Conservation (phyloP, 495 filamentous ascomycete genomes). For the Echria macrotheca region DNA sequence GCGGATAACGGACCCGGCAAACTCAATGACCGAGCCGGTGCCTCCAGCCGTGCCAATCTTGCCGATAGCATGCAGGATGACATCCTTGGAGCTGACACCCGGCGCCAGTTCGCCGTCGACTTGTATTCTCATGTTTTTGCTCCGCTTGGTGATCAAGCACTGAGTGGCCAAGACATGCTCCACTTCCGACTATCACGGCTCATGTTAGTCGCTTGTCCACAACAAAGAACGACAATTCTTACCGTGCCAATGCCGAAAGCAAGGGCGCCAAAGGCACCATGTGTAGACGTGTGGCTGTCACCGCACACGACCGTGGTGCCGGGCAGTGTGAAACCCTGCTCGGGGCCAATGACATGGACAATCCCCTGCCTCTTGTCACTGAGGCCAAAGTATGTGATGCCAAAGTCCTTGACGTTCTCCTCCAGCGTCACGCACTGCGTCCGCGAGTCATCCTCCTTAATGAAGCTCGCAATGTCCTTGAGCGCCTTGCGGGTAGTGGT, state of each 20-base stretch:
- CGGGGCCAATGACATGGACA: slow-evolving; percentile 97
- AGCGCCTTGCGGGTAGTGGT: slow-evolving; percentile 83
- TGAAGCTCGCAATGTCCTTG: slow-evolving; percentile 80
- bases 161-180: slow-evolving; percentile 98
- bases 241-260: slow-evolving; percentile 97
- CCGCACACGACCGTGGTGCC: slow-evolving; percentile 97
- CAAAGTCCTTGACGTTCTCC: slow-evolving; percentile 94
- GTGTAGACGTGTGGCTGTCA: slow-evolving; percentile 95
- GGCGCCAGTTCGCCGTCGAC: slow-evolving; percentile 87
- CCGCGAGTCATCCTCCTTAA: slow-evolving; percentile 89
- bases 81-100: slow-evolving; percentile 93
- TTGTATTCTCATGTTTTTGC: slow-evolving; percentile 97
- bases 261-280: slow-evolving; percentile 92
- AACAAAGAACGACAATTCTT: neutral
- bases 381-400: slow-evolving; percentile 94
- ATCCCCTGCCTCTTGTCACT: slow-evolving; percentile 96
- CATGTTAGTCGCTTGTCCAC: no score
- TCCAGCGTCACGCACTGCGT: slow-evolving; percentile 92
- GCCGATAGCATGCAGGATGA: slow-evolving; percentile 91
- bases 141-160: slow-evolving; percentile 86
- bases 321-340: slow-evolving; percentile 97
- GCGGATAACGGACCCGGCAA: slow-evolving; percentile 73
- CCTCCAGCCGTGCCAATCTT: slow-evolving; percentile 93
- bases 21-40: slow-evolving; percentile 92
- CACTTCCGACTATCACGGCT: no score